These are phyloP conservation scores for Arthroderma uncinatum DNA, from an alignment of 2,329 filamentous ascomycete species.

Conservation along the genomic window DNA sequence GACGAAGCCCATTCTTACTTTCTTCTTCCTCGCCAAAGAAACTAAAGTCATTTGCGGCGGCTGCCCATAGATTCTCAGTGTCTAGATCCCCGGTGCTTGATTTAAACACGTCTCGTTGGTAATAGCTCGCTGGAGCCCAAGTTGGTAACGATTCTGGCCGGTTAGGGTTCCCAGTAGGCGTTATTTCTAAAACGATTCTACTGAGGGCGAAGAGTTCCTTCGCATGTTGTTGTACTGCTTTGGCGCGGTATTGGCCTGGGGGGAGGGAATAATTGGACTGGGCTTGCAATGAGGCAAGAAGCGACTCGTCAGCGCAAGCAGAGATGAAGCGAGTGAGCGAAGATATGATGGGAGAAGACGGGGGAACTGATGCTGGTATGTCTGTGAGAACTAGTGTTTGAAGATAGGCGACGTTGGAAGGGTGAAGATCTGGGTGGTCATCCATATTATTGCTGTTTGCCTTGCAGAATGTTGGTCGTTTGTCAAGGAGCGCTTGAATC, in stretches of 20 bases:
- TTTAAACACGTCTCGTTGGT: constrained; percentile 36
- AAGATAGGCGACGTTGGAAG: constrained; percentile 44
- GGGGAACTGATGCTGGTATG: constrained; percentile 38
- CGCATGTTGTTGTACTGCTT: constrained; percentile 40
- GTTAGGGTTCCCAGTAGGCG: constrained; percentile 21
- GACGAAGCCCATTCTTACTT: constrained; percentile 31
- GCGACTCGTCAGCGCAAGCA: constrained; percentile 45
- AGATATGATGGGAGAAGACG: constrained; percentile 32
- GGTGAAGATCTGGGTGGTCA: constrained; percentile 37
- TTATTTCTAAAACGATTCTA: constrained; percentile 47
- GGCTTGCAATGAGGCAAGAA: constrained; percentile 43
- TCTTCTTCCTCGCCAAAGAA: constrained; percentile 49
- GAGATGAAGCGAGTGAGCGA: constrained; percentile 45
- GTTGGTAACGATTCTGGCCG: constrained; percentile 16
- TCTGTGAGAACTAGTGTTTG: constrained; percentile 47
- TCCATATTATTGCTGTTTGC: constrained; percentile 20
- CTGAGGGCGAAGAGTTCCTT: constrained; percentile 44
- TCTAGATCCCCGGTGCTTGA: constrained; percentile 50
- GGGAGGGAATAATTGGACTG: constrained; percentile 48
- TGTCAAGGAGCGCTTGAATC: constrained; percentile 31
- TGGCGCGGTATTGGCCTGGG: constrained; percentile 42
- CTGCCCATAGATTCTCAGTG: constrained; percentile 49
- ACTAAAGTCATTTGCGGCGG: constrained; percentile 49
- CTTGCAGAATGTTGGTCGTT: constrained; percentile 25
- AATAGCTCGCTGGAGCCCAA: constrained; percentile 36